phyloP scores from a whole-genome alignment of 495 filamentous ascomycete species.

The Aspergillus asperescens region DNA sequence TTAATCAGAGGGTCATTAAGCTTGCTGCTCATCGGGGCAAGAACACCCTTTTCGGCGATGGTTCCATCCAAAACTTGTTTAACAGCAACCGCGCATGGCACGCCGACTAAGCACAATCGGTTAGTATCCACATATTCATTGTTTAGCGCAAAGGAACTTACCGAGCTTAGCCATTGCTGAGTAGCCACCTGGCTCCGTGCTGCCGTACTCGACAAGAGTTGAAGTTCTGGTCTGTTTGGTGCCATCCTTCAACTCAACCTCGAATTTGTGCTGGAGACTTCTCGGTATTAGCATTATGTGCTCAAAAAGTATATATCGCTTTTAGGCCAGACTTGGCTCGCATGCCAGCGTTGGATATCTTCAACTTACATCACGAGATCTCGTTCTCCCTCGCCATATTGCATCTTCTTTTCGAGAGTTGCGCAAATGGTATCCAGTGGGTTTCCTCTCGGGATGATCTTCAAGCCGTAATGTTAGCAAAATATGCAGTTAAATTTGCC shows the following conservation, averaged over 20 bases:
- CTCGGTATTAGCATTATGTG: too few relatives aligned
- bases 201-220: constrained; percentile 84
- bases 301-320: too few relatives aligned
- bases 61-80: constrained; percentile 81
- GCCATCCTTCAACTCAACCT: constrained; percentile 77
- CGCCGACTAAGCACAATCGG: too few relatives aligned
- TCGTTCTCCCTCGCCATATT: constrained; percentile 76
- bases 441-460: constrained; percentile 69
- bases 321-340: too few relatives aligned
- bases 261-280: constrained; percentile 94
- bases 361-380: constrained; percentile 81
- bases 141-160: too few relatives aligned
- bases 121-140: too few relatives aligned
- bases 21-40: constrained; percentile 89
- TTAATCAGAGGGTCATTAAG: too few relatives aligned
- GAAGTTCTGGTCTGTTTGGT: constrained; percentile 67
- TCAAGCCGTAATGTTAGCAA: too few relatives aligned
- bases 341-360: too few relatives aligned
- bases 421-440: constrained; percentile 87
- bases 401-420: constrained; percentile 86
- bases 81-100: constrained; percentile 58
- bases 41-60: constrained; percentile 67
- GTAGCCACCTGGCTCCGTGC: constrained; percentile 73
- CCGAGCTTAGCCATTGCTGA: constrained; percentile 84
- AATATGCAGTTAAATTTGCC: too few relatives aligned